phyloP scores from a whole-genome alignment of 495 filamentous ascomycete genomes.

The Thermothielavioides terrestris region DNA sequence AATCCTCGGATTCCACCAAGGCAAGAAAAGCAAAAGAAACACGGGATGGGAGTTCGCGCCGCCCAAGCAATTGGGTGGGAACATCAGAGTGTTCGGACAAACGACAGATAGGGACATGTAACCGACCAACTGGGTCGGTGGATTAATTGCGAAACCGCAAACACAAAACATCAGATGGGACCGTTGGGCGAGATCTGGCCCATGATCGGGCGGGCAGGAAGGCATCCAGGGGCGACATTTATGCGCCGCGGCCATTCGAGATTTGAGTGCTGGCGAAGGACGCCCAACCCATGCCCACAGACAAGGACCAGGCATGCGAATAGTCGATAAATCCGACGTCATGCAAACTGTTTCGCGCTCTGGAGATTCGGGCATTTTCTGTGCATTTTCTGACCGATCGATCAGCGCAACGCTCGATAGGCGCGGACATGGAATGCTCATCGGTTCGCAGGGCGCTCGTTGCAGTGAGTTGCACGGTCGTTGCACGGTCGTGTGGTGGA shows the following conservation, averaged over 20 bases:
- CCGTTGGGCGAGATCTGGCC: slow-evolving; percentile 7
- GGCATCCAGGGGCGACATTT: slow-evolving; percentile 8
- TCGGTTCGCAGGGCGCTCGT: neutral
- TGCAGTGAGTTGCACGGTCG: neutral
- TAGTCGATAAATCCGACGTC: neutral
- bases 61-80: slow-evolving; percentile 15
- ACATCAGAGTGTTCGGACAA: slow-evolving; percentile 18
- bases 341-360: neutral
- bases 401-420: too few relatives aligned
- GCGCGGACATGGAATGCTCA: neutral
- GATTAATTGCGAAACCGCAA: neutral
- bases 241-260: too few relatives aligned
- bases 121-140: neutral
- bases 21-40: slow-evolving; percentile 7
- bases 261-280: too few relatives aligned
- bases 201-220: slow-evolving; percentile 9
- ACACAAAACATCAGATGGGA: slow-evolving; percentile 1
- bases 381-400: too few relatives aligned
- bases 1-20: neutral
- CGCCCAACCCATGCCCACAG: too few relatives aligned
- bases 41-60: slow-evolving; percentile 5
- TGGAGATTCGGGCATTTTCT: too few relatives aligned
- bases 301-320: too few relatives aligned
- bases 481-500: too few relatives aligned
- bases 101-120: slow-evolving; percentile 10